Evolutionary conservation across 345 rosid species (phyloP).

Genomic region (Heritiera littoralis): DNA sequence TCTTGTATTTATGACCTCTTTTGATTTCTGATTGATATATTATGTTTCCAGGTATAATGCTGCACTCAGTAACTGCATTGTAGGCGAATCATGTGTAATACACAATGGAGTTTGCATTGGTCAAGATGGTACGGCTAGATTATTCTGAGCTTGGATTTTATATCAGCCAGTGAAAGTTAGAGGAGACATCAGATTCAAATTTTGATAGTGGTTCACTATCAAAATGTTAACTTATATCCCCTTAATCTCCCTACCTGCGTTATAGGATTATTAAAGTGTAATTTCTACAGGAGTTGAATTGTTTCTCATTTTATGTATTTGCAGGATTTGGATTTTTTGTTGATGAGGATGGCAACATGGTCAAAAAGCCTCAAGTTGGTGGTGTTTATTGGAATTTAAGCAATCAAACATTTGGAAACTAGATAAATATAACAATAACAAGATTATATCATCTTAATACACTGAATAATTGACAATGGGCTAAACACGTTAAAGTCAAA

Average conservation of each 20-base stretch:
- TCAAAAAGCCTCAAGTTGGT: slow-evolving; percentile 86
- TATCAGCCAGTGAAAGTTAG: background rate
- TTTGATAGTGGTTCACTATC: background rate
- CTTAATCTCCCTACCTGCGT: background rate
- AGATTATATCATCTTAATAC: background rate
- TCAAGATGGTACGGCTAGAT: slow-evolving; percentile 68
- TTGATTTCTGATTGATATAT: background rate
- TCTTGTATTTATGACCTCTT: background rate
- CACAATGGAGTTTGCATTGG: slow-evolving; percentile 86
- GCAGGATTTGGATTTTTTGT: slow-evolving; percentile 87
- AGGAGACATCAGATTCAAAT: background rate
- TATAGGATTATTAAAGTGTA: background rate
- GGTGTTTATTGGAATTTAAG: background rate
- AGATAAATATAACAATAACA: background rate
- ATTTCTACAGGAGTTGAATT: background rate
- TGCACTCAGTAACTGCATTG: slow-evolving; percentile 59
- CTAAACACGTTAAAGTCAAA: background rate
- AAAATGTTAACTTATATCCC: background rate
- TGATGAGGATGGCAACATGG: slow-evolving; percentile 63
- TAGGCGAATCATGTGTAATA: slow-evolving; percentile 68
- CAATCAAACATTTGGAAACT: background rate
- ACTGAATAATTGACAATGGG: background rate
- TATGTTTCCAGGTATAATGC: slow-evolving; percentile 53
- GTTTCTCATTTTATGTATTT: background rate
- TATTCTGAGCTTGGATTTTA: slow-evolving; percentile 13